These are phyloP conservation scores for Brassica rapa DNA, from an alignment of 345 rosid species.

Conservation along the genomic window DNA sequence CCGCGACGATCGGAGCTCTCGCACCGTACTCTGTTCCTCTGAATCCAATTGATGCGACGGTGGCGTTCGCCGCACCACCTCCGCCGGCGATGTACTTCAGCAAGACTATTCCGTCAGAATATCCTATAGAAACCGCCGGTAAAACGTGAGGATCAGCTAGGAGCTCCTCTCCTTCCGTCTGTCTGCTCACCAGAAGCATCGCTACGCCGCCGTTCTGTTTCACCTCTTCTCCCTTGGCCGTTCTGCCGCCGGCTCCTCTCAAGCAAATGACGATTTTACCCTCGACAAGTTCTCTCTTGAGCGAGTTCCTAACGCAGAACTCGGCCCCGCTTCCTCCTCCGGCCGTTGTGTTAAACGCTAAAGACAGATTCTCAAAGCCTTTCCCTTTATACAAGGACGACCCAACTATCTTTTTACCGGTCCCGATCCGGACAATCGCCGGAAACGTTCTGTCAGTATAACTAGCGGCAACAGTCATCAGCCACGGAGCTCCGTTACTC, in stretches of 20 bases:
- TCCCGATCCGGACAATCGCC: slow-evolving; percentile 53
- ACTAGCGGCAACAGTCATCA: slow-evolving; percentile 89
- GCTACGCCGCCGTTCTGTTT: slow-evolving; percentile 65
- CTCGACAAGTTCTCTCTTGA: slow-evolving; percentile 43
- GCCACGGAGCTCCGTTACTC: slow-evolving; percentile 76
- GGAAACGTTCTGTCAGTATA: slow-evolving; percentile 69
- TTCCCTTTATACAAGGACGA: slow-evolving; percentile 52
- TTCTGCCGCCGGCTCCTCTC: slow-evolving; percentile 49
- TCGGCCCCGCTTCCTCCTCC: slow-evolving; percentile 51
- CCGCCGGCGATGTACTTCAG: slow-evolving; percentile 42
- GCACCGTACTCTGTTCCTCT: slow-evolving; percentile 56
- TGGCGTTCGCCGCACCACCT: slow-evolving; percentile 39
- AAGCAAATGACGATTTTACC: slow-evolving; percentile 65
- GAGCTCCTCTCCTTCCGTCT: slow-evolving; percentile 60
- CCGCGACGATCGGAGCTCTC: slow-evolving; percentile 67
- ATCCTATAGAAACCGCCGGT: slow-evolving; percentile 60
- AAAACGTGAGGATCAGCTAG: slow-evolving; percentile 65
- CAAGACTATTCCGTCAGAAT: slow-evolving; percentile 47
- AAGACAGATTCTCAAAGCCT: slow-evolving; percentile 43
- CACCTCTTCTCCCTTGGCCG: slow-evolving; percentile 58
- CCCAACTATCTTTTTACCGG: slow-evolving; percentile 50
- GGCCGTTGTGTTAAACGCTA: slow-evolving; percentile 57
- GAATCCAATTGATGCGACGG: slow-evolving; percentile 55
- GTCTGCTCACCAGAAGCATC: slow-evolving; percentile 60
- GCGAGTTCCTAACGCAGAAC: slow-evolving; percentile 42